These are phyloP conservation scores for Solanum chacoense DNA, from an alignment of 305 asterid species.

Conservation along the genomic window DNA sequence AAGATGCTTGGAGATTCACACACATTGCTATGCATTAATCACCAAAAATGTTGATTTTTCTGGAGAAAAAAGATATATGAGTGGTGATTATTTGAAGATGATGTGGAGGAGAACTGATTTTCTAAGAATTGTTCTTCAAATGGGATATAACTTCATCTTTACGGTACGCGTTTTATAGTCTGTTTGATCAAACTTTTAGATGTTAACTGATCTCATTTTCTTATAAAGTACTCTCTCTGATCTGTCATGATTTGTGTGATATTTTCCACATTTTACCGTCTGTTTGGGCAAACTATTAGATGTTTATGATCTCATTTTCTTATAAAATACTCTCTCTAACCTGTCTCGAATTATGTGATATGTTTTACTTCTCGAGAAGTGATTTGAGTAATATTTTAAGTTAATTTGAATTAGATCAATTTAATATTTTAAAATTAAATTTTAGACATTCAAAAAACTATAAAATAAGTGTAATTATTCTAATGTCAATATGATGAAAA, in stretches of 20 bases:
- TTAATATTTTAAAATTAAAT: neutral
- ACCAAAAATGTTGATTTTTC: slow-evolving; percentile 30
- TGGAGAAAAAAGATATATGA: slow-evolving; percentile 32
- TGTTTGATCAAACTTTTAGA: neutral
- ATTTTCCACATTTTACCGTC: neutral
- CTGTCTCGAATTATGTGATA: neutral
- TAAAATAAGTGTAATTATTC: neutral
- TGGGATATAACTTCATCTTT: slow-evolving; percentile 43
- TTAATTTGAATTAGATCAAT: neutral
- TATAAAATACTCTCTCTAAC: neutral
- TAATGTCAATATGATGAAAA: neutral
- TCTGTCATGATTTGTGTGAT: neutral
- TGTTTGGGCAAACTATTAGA: neutral
- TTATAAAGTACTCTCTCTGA: neutral
- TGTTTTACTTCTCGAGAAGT: neutral
- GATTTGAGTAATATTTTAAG: neutral
- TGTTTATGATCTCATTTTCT: neutral
- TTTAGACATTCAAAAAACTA: neutral
- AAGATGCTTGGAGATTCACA: slow-evolving; percentile 21
- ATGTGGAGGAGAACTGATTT: slow-evolving; percentile 51
- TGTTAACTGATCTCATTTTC: neutral
- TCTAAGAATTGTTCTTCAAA: slow-evolving; percentile 24
- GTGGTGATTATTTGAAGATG: slow-evolving; percentile 32
- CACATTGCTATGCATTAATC: slow-evolving; percentile 29
- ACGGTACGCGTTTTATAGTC: slow-evolving; percentile 2